phyloP scores from a whole-genome alignment of 1,284 basidiomycete genomes.

The Ustilago cynodontis region DNA sequence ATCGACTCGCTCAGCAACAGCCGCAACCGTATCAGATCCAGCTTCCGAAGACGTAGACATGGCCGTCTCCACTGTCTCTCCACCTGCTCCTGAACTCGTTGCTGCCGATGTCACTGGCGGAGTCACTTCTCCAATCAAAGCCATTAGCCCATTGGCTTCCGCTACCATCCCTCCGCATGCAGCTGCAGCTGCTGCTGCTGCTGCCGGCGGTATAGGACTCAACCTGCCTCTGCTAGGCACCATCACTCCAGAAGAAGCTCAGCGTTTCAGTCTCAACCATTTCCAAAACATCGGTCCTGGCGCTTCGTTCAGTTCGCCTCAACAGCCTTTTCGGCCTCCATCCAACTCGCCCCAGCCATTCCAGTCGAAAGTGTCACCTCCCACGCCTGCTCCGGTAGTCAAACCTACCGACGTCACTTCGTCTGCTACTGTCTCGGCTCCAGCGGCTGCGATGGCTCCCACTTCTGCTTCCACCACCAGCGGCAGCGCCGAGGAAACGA shows the following conservation, averaged over 20 bases:
- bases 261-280: conserved; percentile 25
- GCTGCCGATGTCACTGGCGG: conserved; percentile 3
- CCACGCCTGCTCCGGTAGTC: conserved; percentile 19
- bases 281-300: conserved; percentile 16
- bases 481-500: background rate
- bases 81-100: conserved; percentile 9
- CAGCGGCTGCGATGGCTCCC: conserved; percentile 5
- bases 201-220: background rate
- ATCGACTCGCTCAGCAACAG: background rate
- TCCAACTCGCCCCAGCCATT: conserved; percentile 36
- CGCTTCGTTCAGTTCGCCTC: conserved; percentile 24
- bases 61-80: conserved; percentile 27
- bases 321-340: conserved; percentile 30
- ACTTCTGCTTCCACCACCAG: background rate
- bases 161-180: conserved; percentile 17
- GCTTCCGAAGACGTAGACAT: conserved; percentile 32
- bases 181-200: conserved; percentile 5
- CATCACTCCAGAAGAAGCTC: conserved; percentile 20
- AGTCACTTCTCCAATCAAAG: conserved; percentile 13
- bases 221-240: conserved; percentile 22
- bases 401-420: conserved; percentile 35
- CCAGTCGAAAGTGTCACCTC: conserved; percentile 24
- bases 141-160: conserved; percentile 23
- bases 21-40: conserved; percentile 25
- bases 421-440: conserved; percentile 9